Base-by-base conservation (phyloP, 768 basidiomycete species). In the Botryobasidium botryosum region DNA sequence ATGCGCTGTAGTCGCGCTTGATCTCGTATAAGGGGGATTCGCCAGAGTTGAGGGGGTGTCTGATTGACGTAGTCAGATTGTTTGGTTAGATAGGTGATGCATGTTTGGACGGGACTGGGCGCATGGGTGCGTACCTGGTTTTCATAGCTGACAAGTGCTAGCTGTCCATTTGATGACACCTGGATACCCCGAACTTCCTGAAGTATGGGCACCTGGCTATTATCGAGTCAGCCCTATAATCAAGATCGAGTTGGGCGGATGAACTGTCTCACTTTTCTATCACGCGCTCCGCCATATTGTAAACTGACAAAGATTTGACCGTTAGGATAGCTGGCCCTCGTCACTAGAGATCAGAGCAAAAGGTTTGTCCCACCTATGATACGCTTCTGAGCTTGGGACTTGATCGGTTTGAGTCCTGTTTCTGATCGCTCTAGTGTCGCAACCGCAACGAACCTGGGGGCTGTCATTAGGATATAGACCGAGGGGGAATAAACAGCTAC, bases 41-140 rank as follows among this genome's bases (percentile, higher is more conserved):
- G 76, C 79, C 79, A 84, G 3, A 83, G 62, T 55, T 83, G 80
- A 5, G 82, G 80, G n/a, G 78, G 72, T 4, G 77, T 20, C 37
- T 39, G n/a, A n/a, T n/a, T n/a, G n/a, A n/a, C n/a, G n/a, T n/a
- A n/a, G n/a, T n/a, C n/a, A n/a, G n/a, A n/a, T n/a, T n/a, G n/a
- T n/a, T n/a, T n/a, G n/a, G n/a, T n/a, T n/a, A n/a, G n/a, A n/a
- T n/a, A n/a, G 20, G 12, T 20, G 12, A 39, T n/a, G 37, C 12
- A 39, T 39, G 37, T 10, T 10, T 39, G 12, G 10, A 39, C 10
- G 13, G 12, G 20, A 39, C 12, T 10, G 13, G 12, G 15, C 37
- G 10, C 12, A 12, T 39, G 20, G 10, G 13, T 23, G 13, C 12
- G 21, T 39, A 39, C 79, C 67, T 76, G 75, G 53, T 77, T 72